Conservation (phyloP, 495 filamentous ascomycete genomes). For the Trichocladium antarcticum region DNA sequence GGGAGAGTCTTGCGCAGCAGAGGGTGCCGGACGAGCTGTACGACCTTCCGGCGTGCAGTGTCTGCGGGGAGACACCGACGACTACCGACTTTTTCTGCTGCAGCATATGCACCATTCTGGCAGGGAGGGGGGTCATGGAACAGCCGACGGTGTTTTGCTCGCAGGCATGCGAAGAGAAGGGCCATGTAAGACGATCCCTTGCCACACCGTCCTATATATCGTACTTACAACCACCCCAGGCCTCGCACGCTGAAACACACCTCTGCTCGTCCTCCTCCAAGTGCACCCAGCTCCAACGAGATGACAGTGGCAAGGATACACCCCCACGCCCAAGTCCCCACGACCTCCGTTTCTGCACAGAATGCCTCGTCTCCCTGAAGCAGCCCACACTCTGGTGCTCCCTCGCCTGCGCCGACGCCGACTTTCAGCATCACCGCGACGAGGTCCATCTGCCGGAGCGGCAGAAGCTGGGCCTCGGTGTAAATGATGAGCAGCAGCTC, state of each 20-base stretch:
- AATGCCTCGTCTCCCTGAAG: constrained; percentile 30
- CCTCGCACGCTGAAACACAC: constrained; percentile 16
- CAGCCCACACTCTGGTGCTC: constrained; percentile 32
- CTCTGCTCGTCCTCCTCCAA: constrained; percentile 16
- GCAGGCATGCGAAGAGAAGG: constrained; percentile 29
- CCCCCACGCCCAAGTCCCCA: background rate
- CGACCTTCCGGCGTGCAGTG: constrained; percentile 28
- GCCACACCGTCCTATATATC: background rate
- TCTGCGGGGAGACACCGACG: constrained; percentile 24
- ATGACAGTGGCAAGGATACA: background rate
- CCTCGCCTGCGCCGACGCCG: constrained; percentile 26
- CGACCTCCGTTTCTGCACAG: constrained; percentile 27
- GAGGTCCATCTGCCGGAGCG: constrained; percentile 29
- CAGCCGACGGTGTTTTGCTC: constrained; percentile 35
- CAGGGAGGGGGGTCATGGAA: constrained; percentile 16
- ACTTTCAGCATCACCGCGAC: constrained; percentile 35
- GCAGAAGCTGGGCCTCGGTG: constrained; percentile 12
- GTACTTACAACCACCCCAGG: constrained; percentile 5
- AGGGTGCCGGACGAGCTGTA: constrained; percentile 22
- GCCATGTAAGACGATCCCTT: constrained; percentile 27
- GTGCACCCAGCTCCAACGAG: constrained; percentile 12
- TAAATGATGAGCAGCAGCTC: constrained; percentile 21
- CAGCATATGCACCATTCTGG: constrained; percentile 31
- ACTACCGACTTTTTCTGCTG: constrained; percentile 28
- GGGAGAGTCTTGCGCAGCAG: constrained; percentile 14